Evolutionary conservation across 179 eudicot genomes (phyloP), one percentile per base, ranked within the genome.

Genomic region (Nepenthes alata): DNA sequence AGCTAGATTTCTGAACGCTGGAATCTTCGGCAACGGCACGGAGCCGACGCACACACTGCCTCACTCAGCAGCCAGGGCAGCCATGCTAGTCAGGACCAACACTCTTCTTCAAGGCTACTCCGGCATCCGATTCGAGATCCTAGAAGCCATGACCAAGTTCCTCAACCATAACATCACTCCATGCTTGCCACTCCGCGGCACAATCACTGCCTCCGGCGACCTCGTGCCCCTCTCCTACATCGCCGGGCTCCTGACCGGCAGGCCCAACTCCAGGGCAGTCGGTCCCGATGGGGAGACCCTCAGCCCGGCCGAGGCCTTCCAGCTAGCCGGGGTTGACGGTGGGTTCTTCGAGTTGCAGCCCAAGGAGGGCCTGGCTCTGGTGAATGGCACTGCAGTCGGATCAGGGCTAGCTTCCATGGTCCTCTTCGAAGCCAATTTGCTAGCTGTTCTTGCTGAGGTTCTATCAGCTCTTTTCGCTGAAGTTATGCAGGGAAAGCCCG

Each of bases 401-500:
- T 66, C 70, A 1, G 70, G 63, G 3, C 57, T 72, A 37, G 75
- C 75, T 47, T 72, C 75, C 8, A 72, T 66, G 8, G 34, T 81
- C 13, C 80, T 83, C 6, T 83, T 78, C 47, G 83, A 83, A 53
- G 73, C 85, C 13, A 83, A 83, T 62, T 54, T 83, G 4, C 75
- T 80, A 11, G 79, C 81, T 0, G 67, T 83, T 7, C 57, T 83
- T 10, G 58, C 88, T 3, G 88, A 78, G 38, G 80, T 83, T 11
- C 11, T 75, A 35, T 83, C 88, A 2, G 88, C 88, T 2, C 64
- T 80, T 35, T 83, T 83, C 55, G 85, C 83, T 3, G 88, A 83
- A 69, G 88, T 83, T 2, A 83, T 83, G 88, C 79, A 80, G 45
- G 88, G 88, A 2, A 83, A 83, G 58, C 85, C 81, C 0, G 88